Evolutionary conservation across 495 filamentous ascomycete genomes (phyloP), one percentile per base, ranked within the genome.

Genomic region (Neurospora hispaniola): DNA sequence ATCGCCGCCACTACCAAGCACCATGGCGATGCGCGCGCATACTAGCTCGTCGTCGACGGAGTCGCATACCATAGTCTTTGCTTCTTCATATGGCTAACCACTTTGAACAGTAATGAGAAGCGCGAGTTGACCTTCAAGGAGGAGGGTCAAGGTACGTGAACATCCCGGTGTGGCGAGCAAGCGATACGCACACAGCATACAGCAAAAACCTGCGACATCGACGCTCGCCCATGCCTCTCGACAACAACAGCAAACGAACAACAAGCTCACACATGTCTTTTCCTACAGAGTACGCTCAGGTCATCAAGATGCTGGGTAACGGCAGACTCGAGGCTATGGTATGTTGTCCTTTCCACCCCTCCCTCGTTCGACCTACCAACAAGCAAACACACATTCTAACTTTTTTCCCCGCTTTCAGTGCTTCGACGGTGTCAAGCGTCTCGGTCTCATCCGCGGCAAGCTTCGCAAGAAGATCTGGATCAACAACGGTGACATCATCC

Each of bases 401-500:
- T 68, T 71, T 39, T 23, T 44, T 14, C 87, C 94, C 73, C 98
- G 96, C 88, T 98, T 98, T 31, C 87, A 95, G 73, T 98, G 96
- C 88, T 99, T 99, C 85, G 96, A 99, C 81, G 95, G 96, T 80
- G 89, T 91, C 78, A 93, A 92, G 80, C 90, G 92, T 27, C 89
- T 94, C 35, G 92, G 91, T 9, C 91, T 94, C 75, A 94, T 95
- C 82, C 91, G 93, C 42, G 96, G 96, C 84, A 99, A 99, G 84
- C 90, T 99, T 71, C 90, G 96, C 78, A 99, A 99, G 88, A 99
- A 99, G 87, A 88, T 90, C 80, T 96, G 93, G 93, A 98, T 97
- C 89, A 98, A 98, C 87, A 93, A 97, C 85, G 95, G 96, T 82
- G 96, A 99, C 80, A 98, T 99, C 83, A 98, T 99, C 82, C 90